phyloP scores from a whole-genome alignment of 2,329 filamentous ascomycete species.

The Aspergillus clavatus region DNA sequence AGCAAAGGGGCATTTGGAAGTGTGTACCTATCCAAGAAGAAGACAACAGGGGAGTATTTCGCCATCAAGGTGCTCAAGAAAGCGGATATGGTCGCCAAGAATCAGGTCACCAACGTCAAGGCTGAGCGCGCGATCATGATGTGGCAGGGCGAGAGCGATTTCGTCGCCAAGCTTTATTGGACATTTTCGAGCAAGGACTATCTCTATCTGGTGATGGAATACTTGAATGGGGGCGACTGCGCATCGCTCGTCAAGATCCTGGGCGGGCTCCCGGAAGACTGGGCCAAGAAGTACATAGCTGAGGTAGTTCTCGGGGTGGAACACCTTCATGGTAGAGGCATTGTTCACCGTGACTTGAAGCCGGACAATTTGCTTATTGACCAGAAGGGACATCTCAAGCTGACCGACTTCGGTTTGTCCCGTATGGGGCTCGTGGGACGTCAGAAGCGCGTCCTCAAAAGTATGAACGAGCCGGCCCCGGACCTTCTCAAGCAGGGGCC shows the following conservation, averaged over 20 bases:
- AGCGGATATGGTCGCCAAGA: slow-evolving; percentile 99
- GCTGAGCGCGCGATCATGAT: slow-evolving; percentile 99
- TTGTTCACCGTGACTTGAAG: slow-evolving; percentile 95
- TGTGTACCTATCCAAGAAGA: slow-evolving; percentile 97
- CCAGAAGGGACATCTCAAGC: slow-evolving; percentile 89
- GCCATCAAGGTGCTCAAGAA: slow-evolving; percentile 98
- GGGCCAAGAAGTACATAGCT: slow-evolving; percentile 95
- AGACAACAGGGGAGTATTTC: slow-evolving; percentile 95
- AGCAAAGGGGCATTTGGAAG: slow-evolving; percentile 98
- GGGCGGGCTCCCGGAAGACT: slow-evolving; percentile 87
- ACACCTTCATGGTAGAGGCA: slow-evolving; percentile 87
- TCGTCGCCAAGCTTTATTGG: slow-evolving; percentile 98
- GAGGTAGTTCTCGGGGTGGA: slow-evolving; percentile 97
- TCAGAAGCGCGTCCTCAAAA: slow-evolving; percentile 85
- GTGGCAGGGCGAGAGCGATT: slow-evolving; percentile 99
- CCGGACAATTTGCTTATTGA: slow-evolving; percentile 97
- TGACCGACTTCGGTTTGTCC: slow-evolving; percentile 95
- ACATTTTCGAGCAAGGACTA: slow-evolving; percentile 99
- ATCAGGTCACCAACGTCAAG: slow-evolving; percentile 98
- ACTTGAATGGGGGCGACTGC: slow-evolving; percentile 94
- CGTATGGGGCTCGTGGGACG: slow-evolving; percentile 95
- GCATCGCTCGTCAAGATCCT: slow-evolving; percentile 94
- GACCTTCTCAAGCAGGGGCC: slow-evolving; percentile 90
- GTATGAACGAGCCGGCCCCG: slow-evolving; percentile 74
- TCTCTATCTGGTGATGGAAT: slow-evolving; percentile 98